Evolutionary conservation across 495 filamentous ascomycete genomes (phyloP).

Genomic region (Cercophora scortea): DNA sequence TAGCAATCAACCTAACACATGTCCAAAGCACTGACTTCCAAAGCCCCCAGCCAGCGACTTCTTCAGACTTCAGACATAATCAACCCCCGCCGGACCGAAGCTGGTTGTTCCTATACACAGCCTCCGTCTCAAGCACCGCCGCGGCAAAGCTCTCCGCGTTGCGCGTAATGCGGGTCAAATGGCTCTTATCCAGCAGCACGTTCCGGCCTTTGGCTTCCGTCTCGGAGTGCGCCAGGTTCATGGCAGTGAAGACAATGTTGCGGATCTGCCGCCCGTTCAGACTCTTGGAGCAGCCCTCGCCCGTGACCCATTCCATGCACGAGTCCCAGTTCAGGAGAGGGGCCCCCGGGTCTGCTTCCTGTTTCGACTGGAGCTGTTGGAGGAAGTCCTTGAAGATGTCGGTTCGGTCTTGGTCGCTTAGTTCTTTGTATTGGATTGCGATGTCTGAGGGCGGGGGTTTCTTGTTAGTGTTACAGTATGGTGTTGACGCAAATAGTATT

Average conservation of each 20-base stretch:
- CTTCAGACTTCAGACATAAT: too few species aligned
- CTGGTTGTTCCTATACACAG: too few species aligned
- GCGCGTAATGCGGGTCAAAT: background rate
- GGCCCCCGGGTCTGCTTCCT: background rate
- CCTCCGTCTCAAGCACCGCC: too few species aligned
- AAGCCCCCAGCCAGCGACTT: too few species aligned
- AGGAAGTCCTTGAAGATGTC: too few species aligned
- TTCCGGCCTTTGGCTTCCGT: background rate
- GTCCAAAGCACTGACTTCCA: too few species aligned
- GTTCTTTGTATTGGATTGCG: too few species aligned
- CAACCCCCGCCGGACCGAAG: too few species aligned
- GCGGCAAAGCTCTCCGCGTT: background rate
- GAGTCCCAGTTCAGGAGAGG: constrained; percentile 6
- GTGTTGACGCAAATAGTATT: constrained; percentile 3
- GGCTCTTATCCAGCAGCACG: background rate
- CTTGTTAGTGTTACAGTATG: background rate
- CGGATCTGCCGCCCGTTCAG: constrained; percentile 29
- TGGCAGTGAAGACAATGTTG: constrained; percentile 21
- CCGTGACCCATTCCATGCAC: constrained; percentile 8
- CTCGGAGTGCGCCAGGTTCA: constrained; percentile 6
- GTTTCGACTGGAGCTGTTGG: constrained; percentile 5
- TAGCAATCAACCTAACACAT: too few species aligned
- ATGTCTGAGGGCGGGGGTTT: too few species aligned
- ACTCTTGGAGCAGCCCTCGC: constrained; percentile 7
- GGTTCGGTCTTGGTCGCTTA: too few species aligned